Percentiles rank a stretch among this genome's conserved stretches.
Conservation (phyloP, 176 grass and related monocot genomes). For the Cenchrus purpureus region DNA sequence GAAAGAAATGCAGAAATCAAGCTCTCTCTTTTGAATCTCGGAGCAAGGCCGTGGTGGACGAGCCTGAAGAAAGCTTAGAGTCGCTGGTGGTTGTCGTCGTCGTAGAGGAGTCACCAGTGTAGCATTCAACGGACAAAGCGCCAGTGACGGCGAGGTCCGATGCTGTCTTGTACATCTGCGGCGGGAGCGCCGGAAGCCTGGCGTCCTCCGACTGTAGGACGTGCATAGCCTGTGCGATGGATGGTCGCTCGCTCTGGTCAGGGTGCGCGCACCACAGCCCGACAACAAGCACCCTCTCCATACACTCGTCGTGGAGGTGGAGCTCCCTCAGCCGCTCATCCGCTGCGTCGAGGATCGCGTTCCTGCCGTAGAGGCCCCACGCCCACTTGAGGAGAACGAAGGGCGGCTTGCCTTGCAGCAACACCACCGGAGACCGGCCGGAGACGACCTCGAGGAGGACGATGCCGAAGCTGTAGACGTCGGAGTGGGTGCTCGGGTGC, state of each 20-base stretch:
- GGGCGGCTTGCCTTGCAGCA: background rate
- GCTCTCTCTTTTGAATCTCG: no score
- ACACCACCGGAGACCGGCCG: constrained; percentile 27
- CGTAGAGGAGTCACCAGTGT: no score
- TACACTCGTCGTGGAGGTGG: background rate
- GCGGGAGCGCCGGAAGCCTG: constrained; percentile 33
- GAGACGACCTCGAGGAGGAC: constrained; percentile 52
- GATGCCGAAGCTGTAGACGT: constrained; percentile 64
- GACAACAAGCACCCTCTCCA: constrained; percentile 43
- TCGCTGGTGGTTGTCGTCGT: no score
- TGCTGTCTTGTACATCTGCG: constrained; percentile 14
- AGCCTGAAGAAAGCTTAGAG: no score
- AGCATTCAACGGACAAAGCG: no score
- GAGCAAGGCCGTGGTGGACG: no score
- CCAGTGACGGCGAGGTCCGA: background rate
- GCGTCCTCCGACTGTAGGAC: constrained; percentile 40
- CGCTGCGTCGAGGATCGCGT: constrained; percentile 41
- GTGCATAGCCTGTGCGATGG: constrained; percentile 36
- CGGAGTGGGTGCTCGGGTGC: constrained; percentile 49
- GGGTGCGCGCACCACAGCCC: constrained; percentile 64
- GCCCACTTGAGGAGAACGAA: constrained; percentile 37
- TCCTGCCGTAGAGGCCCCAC: constrained; percentile 43
- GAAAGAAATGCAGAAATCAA: no score
- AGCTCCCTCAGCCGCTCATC: constrained; percentile 37
- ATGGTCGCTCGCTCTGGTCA: constrained; percentile 24